Evolutionary conservation across 2,329 filamentous ascomycete genomes (phyloP).

Genomic region (Cordyceps fumosorosea): DNA sequence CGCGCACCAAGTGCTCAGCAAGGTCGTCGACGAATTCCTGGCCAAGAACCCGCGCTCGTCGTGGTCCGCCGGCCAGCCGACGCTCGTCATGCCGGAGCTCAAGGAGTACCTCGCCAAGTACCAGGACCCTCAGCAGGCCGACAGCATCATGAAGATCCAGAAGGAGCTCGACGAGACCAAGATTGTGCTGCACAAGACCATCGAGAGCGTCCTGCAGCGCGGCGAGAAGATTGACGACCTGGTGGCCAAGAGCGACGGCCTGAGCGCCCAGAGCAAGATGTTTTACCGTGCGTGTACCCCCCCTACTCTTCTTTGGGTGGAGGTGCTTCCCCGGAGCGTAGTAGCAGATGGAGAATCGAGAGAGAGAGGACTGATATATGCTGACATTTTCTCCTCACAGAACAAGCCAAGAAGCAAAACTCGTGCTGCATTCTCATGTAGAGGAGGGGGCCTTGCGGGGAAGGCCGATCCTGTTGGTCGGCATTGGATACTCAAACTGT

Average conservation of each 20-base stretch:
- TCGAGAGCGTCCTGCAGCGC: constrained; percentile 77
- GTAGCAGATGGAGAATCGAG: not conserved
- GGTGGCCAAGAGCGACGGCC: constrained; percentile 84
- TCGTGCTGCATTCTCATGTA: constrained; percentile 69
- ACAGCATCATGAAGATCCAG: constrained; percentile 93
- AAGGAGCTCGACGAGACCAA: constrained; percentile 96
- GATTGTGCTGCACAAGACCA: constrained; percentile 94
- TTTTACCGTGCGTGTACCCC: constrained; percentile 67
- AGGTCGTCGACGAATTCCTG: constrained; percentile 82
- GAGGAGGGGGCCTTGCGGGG: not conserved
- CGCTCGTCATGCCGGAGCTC: constrained; percentile 62
- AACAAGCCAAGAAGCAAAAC: constrained; percentile 73
- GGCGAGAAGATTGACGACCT: constrained; percentile 96
- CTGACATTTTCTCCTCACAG: constrained; percentile 24
- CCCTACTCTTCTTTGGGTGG: not conserved
- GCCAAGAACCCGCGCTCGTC: constrained; percentile 64
- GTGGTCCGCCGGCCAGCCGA: constrained; percentile 51
- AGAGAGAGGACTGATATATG: not conserved
- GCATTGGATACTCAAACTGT: constrained; percentile 21
- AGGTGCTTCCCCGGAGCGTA: not conserved
- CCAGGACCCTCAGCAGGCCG: constrained; percentile 81
- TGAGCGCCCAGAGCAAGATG: constrained; percentile 93
- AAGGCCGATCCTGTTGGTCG: constrained; percentile 16
- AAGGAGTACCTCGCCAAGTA: constrained; percentile 69
- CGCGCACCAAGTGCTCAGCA: constrained; percentile 79